These are phyloP conservation scores for Hemileia vastatrix DNA, from an alignment of 1,284 basidiomycete species.

Conservation along the genomic window DNA sequence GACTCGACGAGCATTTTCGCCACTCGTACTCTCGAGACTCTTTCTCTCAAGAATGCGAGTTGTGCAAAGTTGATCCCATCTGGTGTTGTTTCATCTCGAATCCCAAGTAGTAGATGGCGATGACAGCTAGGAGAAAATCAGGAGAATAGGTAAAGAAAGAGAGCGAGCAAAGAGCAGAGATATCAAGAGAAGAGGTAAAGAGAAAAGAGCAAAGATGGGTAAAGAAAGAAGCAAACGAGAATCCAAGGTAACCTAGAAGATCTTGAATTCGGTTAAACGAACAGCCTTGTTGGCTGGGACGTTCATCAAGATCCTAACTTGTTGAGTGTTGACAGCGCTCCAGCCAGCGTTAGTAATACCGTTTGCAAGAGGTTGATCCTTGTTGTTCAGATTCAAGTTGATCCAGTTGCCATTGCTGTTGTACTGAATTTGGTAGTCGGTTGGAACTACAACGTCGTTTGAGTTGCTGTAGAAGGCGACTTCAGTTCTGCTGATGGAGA, in stretches of 20 bases:
- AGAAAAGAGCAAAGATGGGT: too few relatives aligned
- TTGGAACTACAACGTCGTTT: background rate
- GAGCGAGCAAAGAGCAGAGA: too few relatives aligned
- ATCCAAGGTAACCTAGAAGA: background rate
- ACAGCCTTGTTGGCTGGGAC: background rate
- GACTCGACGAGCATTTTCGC: too few relatives aligned
- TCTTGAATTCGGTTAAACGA: background rate
- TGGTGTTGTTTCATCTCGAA: too few relatives aligned
- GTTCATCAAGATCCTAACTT: background rate
- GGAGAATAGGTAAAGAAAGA: too few relatives aligned
- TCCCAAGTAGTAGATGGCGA: too few relatives aligned
- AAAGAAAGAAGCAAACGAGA: too few relatives aligned
- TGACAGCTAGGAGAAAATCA: too few relatives aligned
- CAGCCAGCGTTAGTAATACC: background rate
- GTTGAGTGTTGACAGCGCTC: background rate
- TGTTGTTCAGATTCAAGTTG: background rate
- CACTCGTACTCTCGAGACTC: too few relatives aligned
- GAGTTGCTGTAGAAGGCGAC: conserved; percentile 2
- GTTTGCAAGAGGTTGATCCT: background rate
- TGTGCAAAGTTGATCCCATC: too few relatives aligned
- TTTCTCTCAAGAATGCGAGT: too few relatives aligned
- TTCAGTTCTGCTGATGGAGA: background rate
- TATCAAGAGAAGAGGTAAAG: too few relatives aligned
- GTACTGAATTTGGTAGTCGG: background rate
- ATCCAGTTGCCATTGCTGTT: background rate